These are phyloP conservation scores for Strobilomyces confusus DNA, from an alignment of 768 basidiomycete species.

Conservation along the genomic window DNA sequence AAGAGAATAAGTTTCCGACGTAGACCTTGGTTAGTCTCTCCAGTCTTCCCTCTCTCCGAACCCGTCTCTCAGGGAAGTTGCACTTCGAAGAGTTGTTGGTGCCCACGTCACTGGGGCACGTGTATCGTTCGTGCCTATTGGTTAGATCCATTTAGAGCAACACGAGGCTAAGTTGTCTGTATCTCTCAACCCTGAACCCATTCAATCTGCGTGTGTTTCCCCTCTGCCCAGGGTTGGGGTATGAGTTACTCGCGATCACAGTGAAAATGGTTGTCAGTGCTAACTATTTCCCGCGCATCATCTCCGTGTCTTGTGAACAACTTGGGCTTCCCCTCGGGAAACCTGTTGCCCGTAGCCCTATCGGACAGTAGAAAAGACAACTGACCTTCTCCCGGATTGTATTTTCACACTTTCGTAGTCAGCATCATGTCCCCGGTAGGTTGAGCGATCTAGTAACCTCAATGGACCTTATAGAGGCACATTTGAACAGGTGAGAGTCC, in stretches of 20 bases:
- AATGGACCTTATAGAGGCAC: slow-evolving; percentile 3
- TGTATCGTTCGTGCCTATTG: slow-evolving; percentile 2
- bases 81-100: not conserved
- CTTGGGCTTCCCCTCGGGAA: slow-evolving; percentile 11
- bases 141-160: not conserved
- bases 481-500: slow-evolving; percentile 26
- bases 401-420: slow-evolving; percentile 10
- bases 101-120: not conserved
- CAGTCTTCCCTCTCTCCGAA: not conserved
- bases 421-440: slow-evolving; percentile 30
- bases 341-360: slow-evolving; percentile 31
- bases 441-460: not conserved
- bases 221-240: slow-evolving; percentile 30
- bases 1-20: not conserved
- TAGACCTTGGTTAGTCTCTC: slow-evolving; percentile 8
- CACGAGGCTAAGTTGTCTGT: slow-evolving; percentile 13
- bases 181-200: slow-evolving; percentile 28
- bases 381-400: not conserved
- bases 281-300: slow-evolving; percentile 4
- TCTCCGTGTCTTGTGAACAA: slow-evolving; percentile 15
- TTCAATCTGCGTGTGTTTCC: slow-evolving; percentile 9
- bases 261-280: slow-evolving; percentile 2
- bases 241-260: slow-evolving; percentile 2
- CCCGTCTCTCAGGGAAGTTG: slow-evolving; percentile 3
- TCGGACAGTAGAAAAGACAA: slow-evolving; percentile 26